Percentiles rank a stretch among this genome's conserved stretches.
Conservation (phyloP, 202 grass and related monocot genomes). For the Carex arenaria region DNA sequence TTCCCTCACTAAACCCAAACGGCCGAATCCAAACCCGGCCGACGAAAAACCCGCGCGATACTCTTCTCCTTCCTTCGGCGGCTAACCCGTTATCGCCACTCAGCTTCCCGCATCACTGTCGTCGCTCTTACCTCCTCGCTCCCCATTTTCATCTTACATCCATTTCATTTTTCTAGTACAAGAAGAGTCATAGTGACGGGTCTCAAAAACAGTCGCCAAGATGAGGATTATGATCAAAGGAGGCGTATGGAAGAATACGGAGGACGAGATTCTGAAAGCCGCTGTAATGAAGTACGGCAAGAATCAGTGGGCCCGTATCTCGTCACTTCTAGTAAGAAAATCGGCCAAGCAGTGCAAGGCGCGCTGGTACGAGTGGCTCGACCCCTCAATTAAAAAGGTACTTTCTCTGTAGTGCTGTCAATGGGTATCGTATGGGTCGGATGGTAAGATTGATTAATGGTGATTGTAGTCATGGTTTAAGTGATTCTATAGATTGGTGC, state of each 20-base stretch:
- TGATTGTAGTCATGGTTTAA: too few relatives aligned
- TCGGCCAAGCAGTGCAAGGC: constrained; percentile 99
- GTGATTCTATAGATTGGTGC: neutral
- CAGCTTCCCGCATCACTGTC: neutral
- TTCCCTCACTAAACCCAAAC: neutral
- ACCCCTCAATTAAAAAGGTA: constrained; percentile 98
- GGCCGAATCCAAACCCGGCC: neutral
- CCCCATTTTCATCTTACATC: neutral
- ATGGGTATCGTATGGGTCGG: neutral
- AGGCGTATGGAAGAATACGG: constrained; percentile 99
- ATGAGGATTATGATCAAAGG: constrained; percentile 99
- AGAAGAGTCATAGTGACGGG: neutral
- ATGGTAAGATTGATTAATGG: neutral
- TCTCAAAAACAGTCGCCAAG: constrained; percentile 20
- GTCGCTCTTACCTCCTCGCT: neutral
- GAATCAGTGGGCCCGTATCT: constrained; percentile 99
- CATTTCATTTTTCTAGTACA: neutral
- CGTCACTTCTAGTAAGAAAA: constrained; percentile 90
- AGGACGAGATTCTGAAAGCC: constrained; percentile 97
- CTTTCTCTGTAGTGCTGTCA: neutral
- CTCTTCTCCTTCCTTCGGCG: neutral
- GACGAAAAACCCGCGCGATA: neutral
- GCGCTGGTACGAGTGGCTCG: constrained; percentile 99
- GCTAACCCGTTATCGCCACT: neutral
- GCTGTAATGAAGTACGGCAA: constrained; percentile 99